phyloP scores from a whole-genome alignment of 176 grass and related monocot genomes.

The Phoenix dactylifera region DNA sequence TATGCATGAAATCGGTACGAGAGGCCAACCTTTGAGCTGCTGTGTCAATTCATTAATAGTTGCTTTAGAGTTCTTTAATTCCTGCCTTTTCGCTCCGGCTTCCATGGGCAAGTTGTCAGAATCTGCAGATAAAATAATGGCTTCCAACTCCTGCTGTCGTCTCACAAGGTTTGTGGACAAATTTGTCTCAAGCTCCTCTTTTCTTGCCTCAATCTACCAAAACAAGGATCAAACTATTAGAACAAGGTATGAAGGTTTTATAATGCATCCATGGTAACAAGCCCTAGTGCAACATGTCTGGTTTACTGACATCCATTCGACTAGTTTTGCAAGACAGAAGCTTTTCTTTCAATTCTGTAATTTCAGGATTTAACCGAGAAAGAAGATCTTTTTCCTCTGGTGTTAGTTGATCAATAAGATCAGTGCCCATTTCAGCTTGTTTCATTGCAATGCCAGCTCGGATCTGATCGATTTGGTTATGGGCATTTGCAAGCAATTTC shows the following conservation, averaged over 20 bases:
- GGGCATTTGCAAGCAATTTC: constrained; percentile 83
- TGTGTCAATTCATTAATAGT: constrained; percentile 65
- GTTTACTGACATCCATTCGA: constrained; percentile 65
- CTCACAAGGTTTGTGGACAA: constrained; percentile 95
- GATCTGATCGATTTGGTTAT: constrained; percentile 95
- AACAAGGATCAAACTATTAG: not conserved
- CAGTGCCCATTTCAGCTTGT: constrained; percentile 96
- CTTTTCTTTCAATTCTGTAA: constrained; percentile 74
- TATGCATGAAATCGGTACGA: not conserved
- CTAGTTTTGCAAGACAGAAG: constrained; percentile 82
- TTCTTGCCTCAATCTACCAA: constrained; percentile 84
- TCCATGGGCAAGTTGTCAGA: constrained; percentile 57
- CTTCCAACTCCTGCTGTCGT: constrained; percentile 80
- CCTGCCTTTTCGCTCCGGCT: constrained; percentile 66
- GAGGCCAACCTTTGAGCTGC: constrained; percentile 55
- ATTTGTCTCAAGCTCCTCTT: constrained; percentile 95
- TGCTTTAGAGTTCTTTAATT: constrained; percentile 58
- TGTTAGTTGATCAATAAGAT: constrained; percentile 95
- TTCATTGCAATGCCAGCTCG: constrained; percentile 89
- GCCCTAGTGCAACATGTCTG: constrained; percentile 13
- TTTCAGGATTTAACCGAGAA: constrained; percentile 94
- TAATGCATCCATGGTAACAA: not conserved
- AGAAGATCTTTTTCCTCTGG: constrained; percentile 76
- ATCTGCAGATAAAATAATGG: constrained; percentile 80
- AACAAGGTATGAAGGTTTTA: too few relatives aligned